Evolutionary conservation across 768 basidiomycete species (phyloP), one percentile per base, ranked within the genome.

Genomic region (Dioszegia crocea): DNA sequence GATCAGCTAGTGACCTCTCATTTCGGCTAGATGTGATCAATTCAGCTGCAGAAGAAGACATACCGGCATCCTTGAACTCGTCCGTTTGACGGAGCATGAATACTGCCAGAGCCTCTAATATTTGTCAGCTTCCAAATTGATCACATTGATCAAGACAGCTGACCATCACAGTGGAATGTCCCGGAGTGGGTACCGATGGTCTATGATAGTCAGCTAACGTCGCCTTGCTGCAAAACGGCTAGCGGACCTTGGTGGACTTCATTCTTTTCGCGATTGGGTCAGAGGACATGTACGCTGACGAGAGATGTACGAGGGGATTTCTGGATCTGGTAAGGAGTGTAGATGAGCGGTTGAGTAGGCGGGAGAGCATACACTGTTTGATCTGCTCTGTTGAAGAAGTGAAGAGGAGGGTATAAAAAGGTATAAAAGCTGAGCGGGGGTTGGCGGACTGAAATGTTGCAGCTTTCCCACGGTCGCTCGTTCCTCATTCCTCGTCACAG

Each of bases 121-220:
- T n/a, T 21, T 12, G 26, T 60, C 41, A 61, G 53, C 39, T 29
- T n/a, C 12, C 33, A 11, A n/a, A n/a, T n/a, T 17, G 16, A 26
- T 19, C 8, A 21, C 12, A 41, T n/a, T 17, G 24, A 21, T 45
- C 21, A 19, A 3, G 16, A n/a, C 33, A 23, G 53, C 70, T 56
- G 40, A 70, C 70, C 70, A 68, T 99, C 94, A 76, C 91, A 93
- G 70, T 99, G 93, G 75, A 97, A 97, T 0, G 91, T 91, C 17
- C 93, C 93, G 59, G 88, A 90, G 77, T 97, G 92, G 1, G 93
- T 96, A 31, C 92, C 92, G 69, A 97, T 94, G 39, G 85, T 78
- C 88, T 91, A 40, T 45, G 36, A 23, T 49, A 10, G 23, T 41
- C 21, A 49, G 30, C 29, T 19, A 17, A 40, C 23, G 27, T 9